Conservation (phyloP, 2,329 filamentous ascomycete genomes). For the Diplodia intermedia region DNA sequence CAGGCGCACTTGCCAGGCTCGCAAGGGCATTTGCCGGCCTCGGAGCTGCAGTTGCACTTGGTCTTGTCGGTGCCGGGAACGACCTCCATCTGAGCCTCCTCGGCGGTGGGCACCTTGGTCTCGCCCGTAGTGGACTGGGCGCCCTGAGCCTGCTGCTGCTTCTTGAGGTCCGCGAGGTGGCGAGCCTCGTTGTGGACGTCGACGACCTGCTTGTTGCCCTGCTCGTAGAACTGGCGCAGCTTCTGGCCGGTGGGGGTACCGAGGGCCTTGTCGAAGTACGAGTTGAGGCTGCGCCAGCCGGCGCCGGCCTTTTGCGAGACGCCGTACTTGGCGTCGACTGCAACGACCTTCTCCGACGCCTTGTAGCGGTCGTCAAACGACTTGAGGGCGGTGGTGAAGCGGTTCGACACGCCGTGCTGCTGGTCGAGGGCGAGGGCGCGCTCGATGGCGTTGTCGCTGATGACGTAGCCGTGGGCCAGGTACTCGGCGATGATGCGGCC, state of each 20-base stretch:
- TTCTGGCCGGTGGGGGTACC: constrained; percentile 88
- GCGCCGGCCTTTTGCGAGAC: constrained; percentile 75
- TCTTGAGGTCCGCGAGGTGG: constrained; percentile 87
- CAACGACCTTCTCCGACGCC: constrained; percentile 83
- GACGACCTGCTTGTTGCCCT: constrained; percentile 84
- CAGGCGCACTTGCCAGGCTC: constrained; percentile 52
- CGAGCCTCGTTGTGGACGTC: constrained; percentile 93
- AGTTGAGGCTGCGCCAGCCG: constrained; percentile 72
- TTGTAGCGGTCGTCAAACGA: constrained; percentile 86
- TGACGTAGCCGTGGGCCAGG: constrained; percentile 89
- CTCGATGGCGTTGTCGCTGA: constrained; percentile 79
- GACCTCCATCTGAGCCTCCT: constrained; percentile 51
- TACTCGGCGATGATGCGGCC: constrained; percentile 95
- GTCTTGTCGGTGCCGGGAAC: constrained; percentile 52
- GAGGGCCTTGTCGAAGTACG: constrained; percentile 94
- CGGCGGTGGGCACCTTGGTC: constrained; percentile 29
- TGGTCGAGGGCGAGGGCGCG: constrained; percentile 85
- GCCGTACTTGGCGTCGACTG: constrained; percentile 83
- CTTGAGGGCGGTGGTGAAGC: constrained; percentile 78
- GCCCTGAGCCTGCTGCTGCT: constrained; percentile 49
- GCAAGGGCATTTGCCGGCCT: constrained; percentile 56
- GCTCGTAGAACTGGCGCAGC: constrained; percentile 84
- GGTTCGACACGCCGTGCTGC: constrained; percentile 82
- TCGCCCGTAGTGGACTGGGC: constrained; percentile 43
- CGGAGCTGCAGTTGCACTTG: constrained; percentile 58